These are phyloP conservation scores for Ophiostoma ulmi DNA, from an alignment of 2,329 filamentous ascomycete species.

Conservation along the genomic window DNA sequence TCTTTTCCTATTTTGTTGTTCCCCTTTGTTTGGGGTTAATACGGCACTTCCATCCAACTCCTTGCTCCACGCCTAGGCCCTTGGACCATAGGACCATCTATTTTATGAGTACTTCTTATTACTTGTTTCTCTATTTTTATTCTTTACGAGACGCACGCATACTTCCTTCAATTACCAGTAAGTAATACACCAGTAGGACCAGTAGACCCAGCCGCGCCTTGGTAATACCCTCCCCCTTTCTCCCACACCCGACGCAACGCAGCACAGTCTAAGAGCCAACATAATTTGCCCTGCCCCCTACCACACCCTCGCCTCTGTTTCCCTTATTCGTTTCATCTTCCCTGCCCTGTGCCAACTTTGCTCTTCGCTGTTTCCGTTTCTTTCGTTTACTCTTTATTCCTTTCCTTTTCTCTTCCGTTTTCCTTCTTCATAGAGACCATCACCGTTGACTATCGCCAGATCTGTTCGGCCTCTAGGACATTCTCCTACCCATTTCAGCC, in stretches of 20 bases:
- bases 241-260: constrained; percentile 13
- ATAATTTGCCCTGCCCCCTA: constrained; percentile 15
- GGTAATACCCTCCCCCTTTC: constrained; percentile 18
- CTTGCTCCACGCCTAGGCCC: neutral
- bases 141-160: constrained; percentile 12
- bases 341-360: constrained; percentile 5
- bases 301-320: constrained; percentile 4
- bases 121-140: neutral
- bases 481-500: constrained; percentile 21
- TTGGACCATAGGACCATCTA: neutral
- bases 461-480: neutral
- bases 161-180: neutral
- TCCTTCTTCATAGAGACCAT: neutral
- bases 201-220: constrained; percentile 21
- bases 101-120: neutral
- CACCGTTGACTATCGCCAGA: constrained; percentile 4
- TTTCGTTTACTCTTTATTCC: constrained; percentile 7
- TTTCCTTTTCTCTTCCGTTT: constrained; percentile 1
- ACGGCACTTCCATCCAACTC: neutral
- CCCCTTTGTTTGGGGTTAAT: neutral
- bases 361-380: constrained; percentile 10
- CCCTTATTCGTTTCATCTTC: constrained; percentile 10
- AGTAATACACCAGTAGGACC: neutral
- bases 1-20: neutral
- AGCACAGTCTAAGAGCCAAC: constrained; percentile 11